Evolutionary conservation across 208 protist genomes (phyloP).

Genomic region (Naegleria gruberi): DNA sequence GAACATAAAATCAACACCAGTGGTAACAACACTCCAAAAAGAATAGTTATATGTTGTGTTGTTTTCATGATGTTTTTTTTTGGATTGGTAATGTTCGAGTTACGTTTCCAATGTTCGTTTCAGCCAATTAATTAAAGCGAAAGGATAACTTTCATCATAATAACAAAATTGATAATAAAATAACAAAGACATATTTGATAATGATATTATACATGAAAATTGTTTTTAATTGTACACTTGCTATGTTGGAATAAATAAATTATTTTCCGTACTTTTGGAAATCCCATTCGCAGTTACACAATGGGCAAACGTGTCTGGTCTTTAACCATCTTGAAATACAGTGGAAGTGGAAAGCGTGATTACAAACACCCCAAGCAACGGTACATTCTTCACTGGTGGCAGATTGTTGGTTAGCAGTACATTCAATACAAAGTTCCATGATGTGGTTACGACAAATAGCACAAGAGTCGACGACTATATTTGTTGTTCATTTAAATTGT

Average conservation of each 20-base stretch:
- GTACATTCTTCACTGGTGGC: conserved; percentile 86
- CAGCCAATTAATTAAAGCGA: too few relatives aligned
- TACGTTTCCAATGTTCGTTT: too few relatives aligned
- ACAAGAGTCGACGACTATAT: conserved; percentile 96
- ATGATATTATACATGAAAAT: background rate
- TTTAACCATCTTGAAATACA: conserved; percentile 97
- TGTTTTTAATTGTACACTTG: background rate
- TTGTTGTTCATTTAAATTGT: background rate
- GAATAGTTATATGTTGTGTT: too few relatives aligned
- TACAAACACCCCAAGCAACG: conserved; percentile 95
- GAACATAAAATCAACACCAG: too few relatives aligned
- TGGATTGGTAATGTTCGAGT: too few relatives aligned
- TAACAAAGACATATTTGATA: background rate
- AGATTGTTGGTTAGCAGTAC: conserved; percentile 84
- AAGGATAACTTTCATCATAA: too few relatives aligned
- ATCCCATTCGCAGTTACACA: conserved; percentile 94
- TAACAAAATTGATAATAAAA: too few relatives aligned
- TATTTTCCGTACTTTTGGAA: conserved; percentile 91
- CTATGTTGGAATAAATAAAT: background rate
- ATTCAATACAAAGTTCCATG: conserved; percentile 97
- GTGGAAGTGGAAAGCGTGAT: conserved; percentile 97
- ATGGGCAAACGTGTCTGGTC: conserved; percentile 91
- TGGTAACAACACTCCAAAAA: too few relatives aligned
- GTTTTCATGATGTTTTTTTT: too few relatives aligned
- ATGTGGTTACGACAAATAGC: conserved; percentile 98